These are phyloP conservation scores for Ailanthus altissimus DNA, from an alignment of 345 rosid genomes.

Conservation along the genomic window DNA sequence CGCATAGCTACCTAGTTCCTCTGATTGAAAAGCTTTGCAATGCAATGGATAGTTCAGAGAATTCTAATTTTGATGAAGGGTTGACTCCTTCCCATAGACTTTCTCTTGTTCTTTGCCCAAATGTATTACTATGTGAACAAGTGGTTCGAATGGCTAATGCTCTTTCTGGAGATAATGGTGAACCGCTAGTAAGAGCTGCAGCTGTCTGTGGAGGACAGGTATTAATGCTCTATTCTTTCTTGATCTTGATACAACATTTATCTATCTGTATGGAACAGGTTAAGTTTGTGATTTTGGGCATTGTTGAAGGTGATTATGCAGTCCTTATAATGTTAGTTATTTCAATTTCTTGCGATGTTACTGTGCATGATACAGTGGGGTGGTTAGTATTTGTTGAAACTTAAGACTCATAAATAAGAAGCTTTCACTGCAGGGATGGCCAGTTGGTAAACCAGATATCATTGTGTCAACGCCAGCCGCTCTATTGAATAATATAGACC, in stretches of 20 bases:
- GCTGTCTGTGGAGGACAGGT: constrained; percentile 87
- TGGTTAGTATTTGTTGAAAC: constrained; percentile 8
- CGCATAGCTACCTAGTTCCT: constrained; percentile 80
- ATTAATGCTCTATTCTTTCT: constrained; percentile 12
- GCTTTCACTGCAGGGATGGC: constrained; percentile 81
- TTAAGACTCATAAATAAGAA: constrained; percentile 21
- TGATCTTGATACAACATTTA: background rate
- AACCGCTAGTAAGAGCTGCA: constrained; percentile 62
- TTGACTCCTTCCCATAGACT: constrained; percentile 22
- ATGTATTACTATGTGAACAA: constrained; percentile 85
- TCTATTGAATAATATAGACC: constrained; percentile 76
- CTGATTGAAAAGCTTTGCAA: constrained; percentile 55
- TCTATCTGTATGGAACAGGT: background rate
- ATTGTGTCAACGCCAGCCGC: constrained; percentile 92
- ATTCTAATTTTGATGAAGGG: constrained; percentile 15
- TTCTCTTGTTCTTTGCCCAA: constrained; percentile 87
- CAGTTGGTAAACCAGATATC: constrained; percentile 63
- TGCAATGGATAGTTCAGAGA: constrained; percentile 22
- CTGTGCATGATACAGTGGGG: background rate
- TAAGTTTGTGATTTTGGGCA: background rate
- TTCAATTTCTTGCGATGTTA: constrained; percentile 1
- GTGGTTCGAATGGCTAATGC: constrained; percentile 85
- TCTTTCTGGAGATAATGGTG: constrained; percentile 62
- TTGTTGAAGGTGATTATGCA: background rate
- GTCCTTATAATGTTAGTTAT: background rate